Base-by-base conservation (phyloP, 2,329 filamentous ascomycete genomes). In the Sporothrix inflata region DNA sequence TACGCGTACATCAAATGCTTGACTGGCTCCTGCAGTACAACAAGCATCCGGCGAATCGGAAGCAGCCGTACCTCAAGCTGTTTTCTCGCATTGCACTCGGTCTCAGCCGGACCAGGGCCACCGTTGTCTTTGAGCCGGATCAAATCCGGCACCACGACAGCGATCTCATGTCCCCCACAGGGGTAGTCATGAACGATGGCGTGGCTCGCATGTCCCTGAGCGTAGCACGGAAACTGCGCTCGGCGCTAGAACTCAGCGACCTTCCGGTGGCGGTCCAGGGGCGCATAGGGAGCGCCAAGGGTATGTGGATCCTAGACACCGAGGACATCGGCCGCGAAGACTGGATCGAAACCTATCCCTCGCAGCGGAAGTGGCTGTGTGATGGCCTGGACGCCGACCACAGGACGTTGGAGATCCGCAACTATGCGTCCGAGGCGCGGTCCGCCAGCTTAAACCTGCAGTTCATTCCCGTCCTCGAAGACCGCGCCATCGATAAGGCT, bases 251-350 rank as follows among this genome's bases (percentile, higher is more conserved):
- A 0, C 79, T 91, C 0, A 75, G 78, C 0, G 83, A 86, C n/a
- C 78, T 87, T 0, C 91, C 91, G 0, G 87, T 87, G 45, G 90
- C 86, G 0, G 89, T 91, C 61, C 92, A 95, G 79, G 92, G 84
- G 1, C 87, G 93, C 0, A 86, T 94, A 47, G 91, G 89, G 11
- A 88, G 90, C 21, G 91, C 91, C 0, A 95, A 95, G 78, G 93
- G 92, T 0, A 84, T 94, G 75, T 94, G 92, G 92, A 85, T 91
- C 63, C 79, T 91, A 5, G 89, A 91, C 75, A 82, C 84, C 0
- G 77, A 82, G 0, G 84, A 87, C 34, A 79, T 79, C 0, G 80
- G 81, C 0, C 81, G 85, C 1, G 77, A 82, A 0, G 80, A 89
- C 19, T 92, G 90, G 91, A 92, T 94, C 55, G 85, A 90, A 71